Evolutionary conservation across 2,329 filamentous ascomycete genomes (phyloP).

Genomic region (Alternaria sp.): DNA sequence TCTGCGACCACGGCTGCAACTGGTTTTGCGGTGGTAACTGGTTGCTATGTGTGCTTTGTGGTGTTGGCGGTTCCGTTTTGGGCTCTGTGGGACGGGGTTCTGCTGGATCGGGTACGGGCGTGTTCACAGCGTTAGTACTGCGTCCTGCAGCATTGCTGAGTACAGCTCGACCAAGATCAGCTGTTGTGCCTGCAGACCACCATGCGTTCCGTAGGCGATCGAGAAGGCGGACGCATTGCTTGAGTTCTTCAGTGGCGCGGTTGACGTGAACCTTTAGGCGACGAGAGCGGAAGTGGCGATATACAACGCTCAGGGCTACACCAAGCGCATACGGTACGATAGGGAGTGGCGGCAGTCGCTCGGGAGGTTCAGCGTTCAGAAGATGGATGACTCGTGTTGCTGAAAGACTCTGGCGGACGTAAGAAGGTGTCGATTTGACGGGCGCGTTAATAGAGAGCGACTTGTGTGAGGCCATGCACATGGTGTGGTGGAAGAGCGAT

Average conservation of each 20-base stretch:
- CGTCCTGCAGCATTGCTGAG: constrained; percentile 51
- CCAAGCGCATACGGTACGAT: constrained; percentile 65
- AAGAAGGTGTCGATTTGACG: constrained; percentile 60
- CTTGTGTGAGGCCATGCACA: constrained; percentile 65
- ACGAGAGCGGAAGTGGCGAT: constrained; percentile 64
- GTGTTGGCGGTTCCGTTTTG: constrained; percentile 33
- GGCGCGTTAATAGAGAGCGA: constrained; percentile 55
- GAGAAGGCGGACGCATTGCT: constrained; percentile 56
- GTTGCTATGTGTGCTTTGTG: constrained; percentile 27
- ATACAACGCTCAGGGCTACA: constrained; percentile 64
- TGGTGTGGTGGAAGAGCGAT: constrained; percentile 65
- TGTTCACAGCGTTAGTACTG: constrained; percentile 48
- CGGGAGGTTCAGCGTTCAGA: constrained; percentile 57
- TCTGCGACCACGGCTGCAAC: constrained; percentile 36
- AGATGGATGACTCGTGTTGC: constrained; percentile 65
- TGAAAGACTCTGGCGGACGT: constrained; percentile 63
- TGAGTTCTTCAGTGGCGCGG: constrained; percentile 57
- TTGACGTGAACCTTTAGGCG: constrained; percentile 59
- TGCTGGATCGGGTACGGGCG: constrained; percentile 37
- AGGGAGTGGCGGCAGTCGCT: constrained; percentile 61
- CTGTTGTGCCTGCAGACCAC: constrained; percentile 59
- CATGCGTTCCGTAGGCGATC: constrained; percentile 56
- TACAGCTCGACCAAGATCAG: constrained; percentile 52
- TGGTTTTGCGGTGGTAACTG: constrained; percentile 21
- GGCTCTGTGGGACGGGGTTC: constrained; percentile 31